Conservation (phyloP, 2,329 filamentous ascomycete species). For the Samsoniella hepiali region DNA sequence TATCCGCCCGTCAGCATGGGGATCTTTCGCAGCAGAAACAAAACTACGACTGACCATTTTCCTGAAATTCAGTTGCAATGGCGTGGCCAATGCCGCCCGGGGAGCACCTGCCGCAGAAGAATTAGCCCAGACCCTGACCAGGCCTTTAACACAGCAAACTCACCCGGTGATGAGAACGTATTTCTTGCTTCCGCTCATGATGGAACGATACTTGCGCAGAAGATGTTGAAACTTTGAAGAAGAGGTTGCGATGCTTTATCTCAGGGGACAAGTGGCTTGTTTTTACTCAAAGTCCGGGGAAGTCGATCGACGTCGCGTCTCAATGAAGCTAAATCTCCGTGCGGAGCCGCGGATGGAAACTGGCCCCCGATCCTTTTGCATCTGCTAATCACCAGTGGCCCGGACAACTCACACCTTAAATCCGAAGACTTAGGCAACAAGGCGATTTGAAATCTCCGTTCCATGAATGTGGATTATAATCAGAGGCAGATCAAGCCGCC, state of each 20-base stretch:
- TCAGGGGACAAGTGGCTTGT: neutral
- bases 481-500: neutral
- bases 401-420: neutral
- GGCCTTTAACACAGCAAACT: slow-evolving; percentile 11
- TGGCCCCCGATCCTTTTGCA: neutral
- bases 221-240: neutral
- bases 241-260: neutral
- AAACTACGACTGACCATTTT: neutral
- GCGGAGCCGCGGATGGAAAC: neutral
- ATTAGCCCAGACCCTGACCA: neutral
- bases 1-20: slow-evolving; percentile 21
- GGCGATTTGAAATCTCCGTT: too few species aligned
- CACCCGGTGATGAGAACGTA: slow-evolving; percentile 51
- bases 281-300: slow-evolving; percentile 3
- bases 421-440: neutral
- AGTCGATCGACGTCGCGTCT: neutral
- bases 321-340: neutral
- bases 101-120: slow-evolving; percentile 46
- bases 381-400: neutral
- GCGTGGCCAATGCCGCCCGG: slow-evolving; percentile 58
- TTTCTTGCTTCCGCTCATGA: slow-evolving; percentile 30
- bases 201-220: neutral
- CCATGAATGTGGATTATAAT: too few species aligned
- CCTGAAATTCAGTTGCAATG: slow-evolving; percentile 39
- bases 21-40: slow-evolving; percentile 33